phyloP scores from a whole-genome alignment of 2,329 filamentous ascomycete genomes.

The Xylariaceae sp. region DNA sequence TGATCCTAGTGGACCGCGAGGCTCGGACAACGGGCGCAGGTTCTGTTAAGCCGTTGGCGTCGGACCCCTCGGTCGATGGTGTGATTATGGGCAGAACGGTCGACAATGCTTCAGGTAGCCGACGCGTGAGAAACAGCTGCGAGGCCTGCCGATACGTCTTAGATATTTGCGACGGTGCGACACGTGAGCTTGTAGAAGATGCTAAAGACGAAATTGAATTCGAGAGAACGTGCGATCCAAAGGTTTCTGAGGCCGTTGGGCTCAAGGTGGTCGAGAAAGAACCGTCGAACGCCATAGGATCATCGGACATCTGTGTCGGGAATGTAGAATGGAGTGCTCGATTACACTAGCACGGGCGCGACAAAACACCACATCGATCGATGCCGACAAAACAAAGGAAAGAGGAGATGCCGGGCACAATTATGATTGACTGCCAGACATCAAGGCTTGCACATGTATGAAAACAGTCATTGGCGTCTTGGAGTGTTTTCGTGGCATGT shows the following conservation, averaged over 20 bases:
- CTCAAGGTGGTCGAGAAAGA: slow-evolving; percentile 52
- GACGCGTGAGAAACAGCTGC: slow-evolving; percentile 91
- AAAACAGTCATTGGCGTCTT: slow-evolving; percentile 7
- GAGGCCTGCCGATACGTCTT: slow-evolving; percentile 94
- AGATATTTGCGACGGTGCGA: slow-evolving; percentile 75
- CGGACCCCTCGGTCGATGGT: slow-evolving; percentile 53
- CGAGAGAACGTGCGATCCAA: slow-evolving; percentile 59
- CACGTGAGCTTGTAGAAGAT: slow-evolving; percentile 64
- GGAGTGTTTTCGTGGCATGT: slow-evolving; percentile 13
- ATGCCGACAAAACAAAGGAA: background rate
- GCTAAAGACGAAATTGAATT: slow-evolving; percentile 74
- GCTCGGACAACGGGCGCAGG: slow-evolving; percentile 79
- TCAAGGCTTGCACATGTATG: slow-evolving; percentile 2
- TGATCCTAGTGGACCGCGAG: slow-evolving; percentile 83
- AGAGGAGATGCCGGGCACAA: background rate
- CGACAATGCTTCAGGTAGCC: slow-evolving; percentile 85
- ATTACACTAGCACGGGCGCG: slow-evolving; percentile 17
- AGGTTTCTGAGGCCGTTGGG: slow-evolving; percentile 53
- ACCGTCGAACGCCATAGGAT: slow-evolving; percentile 50
- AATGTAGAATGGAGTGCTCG: slow-evolving; percentile 3
- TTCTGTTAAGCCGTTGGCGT: slow-evolving; percentile 53
- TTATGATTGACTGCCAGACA: background rate
- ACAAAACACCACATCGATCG: slow-evolving; percentile 12
- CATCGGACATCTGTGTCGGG: slow-evolving; percentile 1
- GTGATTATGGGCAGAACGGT: slow-evolving; percentile 84